Evolutionary conservation across 2,329 filamentous ascomycete species (phyloP), one percentile per base, ranked within the genome.

Genomic region (Exophiala sp.): DNA sequence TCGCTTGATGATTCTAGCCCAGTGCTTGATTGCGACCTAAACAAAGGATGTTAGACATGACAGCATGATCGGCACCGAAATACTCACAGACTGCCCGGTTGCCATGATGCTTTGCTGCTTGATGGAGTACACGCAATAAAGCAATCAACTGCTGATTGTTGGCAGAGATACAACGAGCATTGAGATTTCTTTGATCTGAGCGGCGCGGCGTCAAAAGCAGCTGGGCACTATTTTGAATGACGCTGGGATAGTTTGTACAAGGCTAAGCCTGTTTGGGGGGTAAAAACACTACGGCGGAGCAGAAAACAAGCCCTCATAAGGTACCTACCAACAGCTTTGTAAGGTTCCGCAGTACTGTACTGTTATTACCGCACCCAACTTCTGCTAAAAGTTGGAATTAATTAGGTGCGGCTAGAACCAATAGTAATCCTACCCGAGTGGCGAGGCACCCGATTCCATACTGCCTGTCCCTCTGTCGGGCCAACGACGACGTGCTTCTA

Each of bases 1-100:
- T 58, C 66, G 65, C 48, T 67, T 65, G 55, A 73, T 61, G 46
- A 74, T 63, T 46, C 68, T 66, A 10, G 64, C 58, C 53, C 73
- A 64, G 58, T 72, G 71, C 58, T 59, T 66, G 48, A 48, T 58
- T 57, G 56, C 60, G 51, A 64, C 60, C 56, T 63, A 47, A 22
- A 48, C 18, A 38, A 43, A 11, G 22, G 37, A n/a, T 21, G 11
- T 41, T 14, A 29, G 39, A 43, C 11, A 16, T 49, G 39, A 41
- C 3, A 22, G 5, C 32, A 21, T 9, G 19, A 40, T 34, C 8
- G n/a, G 13, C 24, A 24, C 30, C 11, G 16, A 21, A 45, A n/a
- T 34, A 50, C 60, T 47, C 59, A 66, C 64, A 13, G 63, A 59
- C 38, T 62, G 58, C 51, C 62, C 64, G 19, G 64, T 53, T 59